These are phyloP conservation scores for Betula pendula DNA, from an alignment of 306 rosid genomes.

Conservation along the genomic window DNA sequence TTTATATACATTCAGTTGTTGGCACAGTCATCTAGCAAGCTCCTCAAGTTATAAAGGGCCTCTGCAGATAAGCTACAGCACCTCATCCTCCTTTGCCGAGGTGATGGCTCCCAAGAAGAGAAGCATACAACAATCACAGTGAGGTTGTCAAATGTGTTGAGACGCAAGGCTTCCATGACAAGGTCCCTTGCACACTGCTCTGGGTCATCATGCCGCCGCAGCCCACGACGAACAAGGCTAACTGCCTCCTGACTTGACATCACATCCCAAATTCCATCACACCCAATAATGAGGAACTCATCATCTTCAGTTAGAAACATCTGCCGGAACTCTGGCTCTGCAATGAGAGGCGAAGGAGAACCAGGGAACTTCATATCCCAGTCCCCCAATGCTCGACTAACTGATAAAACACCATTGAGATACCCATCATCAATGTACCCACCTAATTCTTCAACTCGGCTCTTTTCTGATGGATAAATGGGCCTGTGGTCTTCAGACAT, in stretches of 20 bases:
- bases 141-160: constrained; percentile 77
- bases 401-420: constrained; percentile 85
- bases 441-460: constrained; percentile 78
- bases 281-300: constrained; percentile 93
- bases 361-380: constrained; percentile 98
- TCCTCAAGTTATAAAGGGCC: constrained; percentile 83
- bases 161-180: constrained; percentile 79
- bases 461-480: constrained; percentile 60
- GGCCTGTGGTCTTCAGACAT: constrained; percentile 98
- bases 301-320: constrained; percentile 77
- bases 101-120: constrained; percentile 47
- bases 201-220: constrained; percentile 74
- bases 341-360: constrained; percentile 77
- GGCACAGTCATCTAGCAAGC: constrained; percentile 68
- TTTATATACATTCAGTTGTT: constrained; percentile 35
- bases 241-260: constrained; percentile 94
- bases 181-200: constrained; percentile 84
- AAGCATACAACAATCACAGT: constrained; percentile 80
- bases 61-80: constrained; percentile 88
- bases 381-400: constrained; percentile 88
- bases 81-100: constrained; percentile 58
- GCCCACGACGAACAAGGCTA: constrained; percentile 70
- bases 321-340: constrained; percentile 85
- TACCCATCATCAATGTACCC: constrained; percentile 81
- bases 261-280: constrained; percentile 96